phyloP scores from a whole-genome alignment of 2,329 filamentous ascomycete species.

The Sporothrix globosa region DNA sequence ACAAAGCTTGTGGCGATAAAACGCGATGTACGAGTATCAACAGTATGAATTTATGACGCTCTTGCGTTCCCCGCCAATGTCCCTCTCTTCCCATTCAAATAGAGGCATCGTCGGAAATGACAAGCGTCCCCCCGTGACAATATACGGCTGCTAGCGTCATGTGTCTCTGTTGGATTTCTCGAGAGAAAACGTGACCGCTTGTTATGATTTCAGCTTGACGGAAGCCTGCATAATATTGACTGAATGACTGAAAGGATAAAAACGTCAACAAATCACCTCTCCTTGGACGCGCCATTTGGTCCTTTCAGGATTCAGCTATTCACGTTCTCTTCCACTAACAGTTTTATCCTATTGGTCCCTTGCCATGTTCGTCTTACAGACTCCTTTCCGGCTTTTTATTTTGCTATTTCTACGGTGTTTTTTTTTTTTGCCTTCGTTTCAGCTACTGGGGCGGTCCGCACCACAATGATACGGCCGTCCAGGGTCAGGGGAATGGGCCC shows the following conservation, averaged over 20 bases:
- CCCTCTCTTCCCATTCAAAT: too few species aligned
- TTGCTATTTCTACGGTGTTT: neutral
- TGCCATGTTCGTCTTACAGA: neutral
- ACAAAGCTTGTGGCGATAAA: too few species aligned
- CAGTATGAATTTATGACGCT: too few species aligned
- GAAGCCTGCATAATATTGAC: constrained; percentile 15
- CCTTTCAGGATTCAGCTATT: neutral
- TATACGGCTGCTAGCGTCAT: neutral
- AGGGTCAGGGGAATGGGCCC: neutral
- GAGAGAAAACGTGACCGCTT: neutral
- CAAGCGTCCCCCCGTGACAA: too few species aligned
- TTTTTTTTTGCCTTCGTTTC: neutral
- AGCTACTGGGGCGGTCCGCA: constrained; percentile 13
- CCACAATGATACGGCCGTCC: neutral
- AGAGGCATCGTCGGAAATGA: too few species aligned
- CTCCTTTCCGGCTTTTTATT: too few species aligned
- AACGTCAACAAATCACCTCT: neutral
- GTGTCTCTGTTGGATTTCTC: neutral
- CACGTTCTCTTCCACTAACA: too few species aligned
- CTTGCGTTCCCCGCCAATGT: too few species aligned
- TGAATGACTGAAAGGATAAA: neutral
- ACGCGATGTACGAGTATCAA: too few species aligned
- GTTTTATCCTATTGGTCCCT: neutral
- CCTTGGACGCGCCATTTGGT: neutral
- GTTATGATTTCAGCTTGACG: neutral